phyloP scores from a whole-genome alignment of 371 early-diverging fungal genomes.

The Blakeslea trispora region DNA sequence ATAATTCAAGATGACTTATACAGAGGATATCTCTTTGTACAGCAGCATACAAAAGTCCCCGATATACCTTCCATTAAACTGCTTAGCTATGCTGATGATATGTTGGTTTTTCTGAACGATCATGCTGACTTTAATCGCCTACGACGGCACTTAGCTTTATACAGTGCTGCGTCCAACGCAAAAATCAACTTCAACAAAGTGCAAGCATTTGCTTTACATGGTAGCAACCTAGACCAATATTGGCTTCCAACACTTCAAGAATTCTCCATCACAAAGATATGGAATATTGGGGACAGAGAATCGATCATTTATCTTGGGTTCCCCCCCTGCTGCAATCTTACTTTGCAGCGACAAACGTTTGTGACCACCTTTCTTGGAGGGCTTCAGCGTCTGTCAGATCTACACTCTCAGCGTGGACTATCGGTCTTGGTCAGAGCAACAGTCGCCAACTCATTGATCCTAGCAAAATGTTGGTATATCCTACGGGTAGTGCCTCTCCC shows the following conservation, averaged over 20 bases:
- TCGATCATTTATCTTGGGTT: not conserved
- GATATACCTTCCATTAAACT: conserved; percentile 5
- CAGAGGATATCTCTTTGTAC: not conserved
- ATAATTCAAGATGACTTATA: not conserved
- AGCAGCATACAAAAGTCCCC: not conserved
- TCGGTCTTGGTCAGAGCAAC: conserved; percentile 17
- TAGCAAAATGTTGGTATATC: conserved; percentile 17
- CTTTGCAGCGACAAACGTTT: not conserved
- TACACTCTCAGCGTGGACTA: conserved; percentile 6
- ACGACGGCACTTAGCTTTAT: not conserved
- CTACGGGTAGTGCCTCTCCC: conserved; percentile 2
- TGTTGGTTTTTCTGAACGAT: conserved; percentile 3
- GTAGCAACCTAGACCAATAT: not conserved
- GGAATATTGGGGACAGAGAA: not conserved
- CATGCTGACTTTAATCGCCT: not conserved
- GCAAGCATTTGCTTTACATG: not conserved
- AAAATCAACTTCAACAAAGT: conserved; percentile 5
- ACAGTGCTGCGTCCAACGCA: conserved; percentile 9
- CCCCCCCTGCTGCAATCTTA: no score
- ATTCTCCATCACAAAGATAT: not conserved
- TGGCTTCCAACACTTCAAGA: not conserved
- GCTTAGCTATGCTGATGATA: conserved; percentile 14
- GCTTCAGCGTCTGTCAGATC: not conserved
- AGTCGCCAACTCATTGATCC: conserved; percentile 12
- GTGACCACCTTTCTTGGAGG: not conserved